Base-by-base conservation (phyloP, 2,329 filamentous ascomycete genomes). In the Leptographium procerum region DNA sequence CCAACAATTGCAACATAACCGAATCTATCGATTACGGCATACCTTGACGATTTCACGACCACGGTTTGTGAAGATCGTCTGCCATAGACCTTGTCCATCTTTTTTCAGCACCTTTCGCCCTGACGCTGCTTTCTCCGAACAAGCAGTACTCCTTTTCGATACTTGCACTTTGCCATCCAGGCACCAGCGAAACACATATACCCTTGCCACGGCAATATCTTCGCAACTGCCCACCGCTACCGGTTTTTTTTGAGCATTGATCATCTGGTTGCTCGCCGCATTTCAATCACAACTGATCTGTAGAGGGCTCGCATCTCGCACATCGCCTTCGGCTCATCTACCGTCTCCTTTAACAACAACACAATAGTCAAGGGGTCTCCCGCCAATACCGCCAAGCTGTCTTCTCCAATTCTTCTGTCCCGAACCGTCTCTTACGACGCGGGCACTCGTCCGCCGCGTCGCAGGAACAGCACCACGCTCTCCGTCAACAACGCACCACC, bases 391-490 rank as follows among this genome's bases (percentile, higher is more conserved):
- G 89, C 87, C 89, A 95, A 95, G 78, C 86, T 95, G 89, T 92
- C 91, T 86, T 89, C 91, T 73, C 86, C 82, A 78, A 80, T 94
- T 75, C 81, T 95, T 69, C 83, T 95, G 69, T 87, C 89, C 73
- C 89, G 89, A 72, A 90, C 89, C 79, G 87, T 94, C 80, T 91
- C 89, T 74, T 95, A 94, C 82, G 87, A 91, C 79, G 86, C 86
- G 79, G 86, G 87, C 76, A 83, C 85, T 67, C 87, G 88, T 66
- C 77, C 80, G 71, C 80, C 82, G 69, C 78, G 80, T 71, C 80
- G 84, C 75, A 79, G 85, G 80, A 75, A 73, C 43, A 61, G 47
- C 52, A 24, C 43, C n/a, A 28, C 56, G 34, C 47, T 52, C 13
- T 14, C 56, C 52, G 61, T 57, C n/a, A 61, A 55, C 54, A 60